Evolutionary conservation across 75 land plant genomes (phyloP).

Genomic region (Pinus albicaulis): DNA sequence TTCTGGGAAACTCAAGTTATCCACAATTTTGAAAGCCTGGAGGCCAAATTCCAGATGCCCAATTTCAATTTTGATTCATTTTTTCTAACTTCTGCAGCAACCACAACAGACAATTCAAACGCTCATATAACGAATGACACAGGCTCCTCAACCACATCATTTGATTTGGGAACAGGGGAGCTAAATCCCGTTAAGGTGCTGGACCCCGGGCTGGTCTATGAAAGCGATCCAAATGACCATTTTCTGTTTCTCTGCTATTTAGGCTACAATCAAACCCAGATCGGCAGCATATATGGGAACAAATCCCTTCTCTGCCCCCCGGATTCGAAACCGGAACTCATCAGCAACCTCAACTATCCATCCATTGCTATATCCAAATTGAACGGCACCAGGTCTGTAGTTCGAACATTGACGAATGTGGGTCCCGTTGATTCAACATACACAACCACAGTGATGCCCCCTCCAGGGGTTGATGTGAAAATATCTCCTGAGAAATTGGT

Average conservation of each 20-base stretch:
- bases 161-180: constrained; percentile 61
- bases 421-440: constrained; percentile 44
- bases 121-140: constrained; percentile 25
- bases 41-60: too few relatives aligned
- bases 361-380: constrained; percentile 33
- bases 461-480: constrained; percentile 35
- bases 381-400: constrained; percentile 2
- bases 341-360: constrained; percentile 66
- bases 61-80: too few relatives aligned
- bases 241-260: constrained; percentile 53
- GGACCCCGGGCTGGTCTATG: constrained; percentile 66
- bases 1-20: too few relatives aligned
- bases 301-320: constrained; percentile 15
- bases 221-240: constrained; percentile 39
- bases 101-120: constrained; percentile 29
- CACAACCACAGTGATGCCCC: constrained; percentile 26
- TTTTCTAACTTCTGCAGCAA: constrained; percentile 30
- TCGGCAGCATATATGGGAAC: neutral
- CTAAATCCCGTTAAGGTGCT: constrained; percentile 55
- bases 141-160: constrained; percentile 29
- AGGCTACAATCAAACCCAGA: constrained; percentile 45
- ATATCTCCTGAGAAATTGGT: constrained; percentile 44
- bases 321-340: constrained; percentile 22
- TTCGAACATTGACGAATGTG: constrained; percentile 53
- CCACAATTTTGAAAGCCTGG: too few relatives aligned